Conservation (phyloP, 2,329 filamentous ascomycete genomes). For the Meredithiella fracta region DNA sequence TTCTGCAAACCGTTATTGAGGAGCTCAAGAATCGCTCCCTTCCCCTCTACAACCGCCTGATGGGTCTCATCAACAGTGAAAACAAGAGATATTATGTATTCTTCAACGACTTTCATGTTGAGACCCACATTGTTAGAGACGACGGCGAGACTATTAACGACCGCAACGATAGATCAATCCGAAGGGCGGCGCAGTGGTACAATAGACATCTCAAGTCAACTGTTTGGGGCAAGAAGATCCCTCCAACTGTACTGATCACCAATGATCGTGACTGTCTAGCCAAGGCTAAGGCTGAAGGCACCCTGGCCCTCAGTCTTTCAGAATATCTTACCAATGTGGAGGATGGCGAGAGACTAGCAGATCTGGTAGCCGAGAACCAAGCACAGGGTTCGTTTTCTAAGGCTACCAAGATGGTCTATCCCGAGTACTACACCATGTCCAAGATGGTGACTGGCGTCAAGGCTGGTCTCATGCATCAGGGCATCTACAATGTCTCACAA, state of each 20-base stretch:
- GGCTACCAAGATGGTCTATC: slow-evolving; percentile 56
- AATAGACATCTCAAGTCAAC: slow-evolving; percentile 57
- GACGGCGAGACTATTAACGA: slow-evolving; percentile 84
- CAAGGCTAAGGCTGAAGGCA: slow-evolving; percentile 60
- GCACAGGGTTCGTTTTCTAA: slow-evolving; percentile 48
- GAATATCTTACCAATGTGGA: slow-evolving; percentile 76
- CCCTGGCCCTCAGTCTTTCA: slow-evolving; percentile 50
- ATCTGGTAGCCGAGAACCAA: slow-evolving; percentile 77
- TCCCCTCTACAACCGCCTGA: slow-evolving; percentile 83
- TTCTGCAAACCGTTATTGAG: slow-evolving; percentile 89
- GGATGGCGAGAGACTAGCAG: slow-evolving; percentile 68
- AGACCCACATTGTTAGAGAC: slow-evolving; percentile 67
- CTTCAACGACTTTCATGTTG: slow-evolving; percentile 92
- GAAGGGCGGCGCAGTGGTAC: slow-evolving; percentile 81
- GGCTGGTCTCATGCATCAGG: slow-evolving; percentile 77
- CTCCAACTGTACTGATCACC: slow-evolving; percentile 79
- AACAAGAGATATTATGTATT: slow-evolving; percentile 98
- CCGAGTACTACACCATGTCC: slow-evolving; percentile 76
- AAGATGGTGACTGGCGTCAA: slow-evolving; percentile 91
- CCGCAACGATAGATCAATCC: slow-evolving; percentile 82
- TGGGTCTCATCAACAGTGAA: slow-evolving; percentile 82
- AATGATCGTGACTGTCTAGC: slow-evolving; percentile 78
- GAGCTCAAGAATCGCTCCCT: slow-evolving; percentile 87
- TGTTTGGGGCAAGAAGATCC: slow-evolving; percentile 39
- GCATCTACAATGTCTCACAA: slow-evolving; percentile 85